Evolutionary conservation across 1,139 yeast genomes (phyloP), one percentile per base, ranked within the genome.

Genomic region (Taiozyma sp.): DNA sequence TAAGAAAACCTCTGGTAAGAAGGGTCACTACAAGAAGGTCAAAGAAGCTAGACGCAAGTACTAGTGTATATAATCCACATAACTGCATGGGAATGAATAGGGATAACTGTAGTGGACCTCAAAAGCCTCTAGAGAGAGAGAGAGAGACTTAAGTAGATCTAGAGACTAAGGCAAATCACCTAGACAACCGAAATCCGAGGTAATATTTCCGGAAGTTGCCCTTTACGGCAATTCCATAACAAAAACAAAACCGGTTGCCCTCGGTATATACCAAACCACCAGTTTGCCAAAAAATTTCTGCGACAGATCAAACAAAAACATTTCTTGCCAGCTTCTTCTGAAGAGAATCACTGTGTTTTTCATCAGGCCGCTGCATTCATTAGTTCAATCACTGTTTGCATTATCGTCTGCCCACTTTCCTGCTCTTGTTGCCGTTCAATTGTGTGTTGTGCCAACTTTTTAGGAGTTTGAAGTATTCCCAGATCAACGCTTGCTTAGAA

Each of bases 1-100:
- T 16, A 71, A 78, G 57, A 86, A 85, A 68, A 78, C 79, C n/a
- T 84, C 93, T 60, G 97, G 97, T 34, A 84, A 84, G 52, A 83
- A 80, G 65, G 81, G 73, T 23, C 83, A 81, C 65, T 84, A 83
- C 68, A 84, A 86, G 69, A 82, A 83, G 64, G 73, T 81, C 49
- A 79, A 81, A 65, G 80, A 78, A 44, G 81, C 79, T 72, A 80
- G 93, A 62, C 78, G 76, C 60, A 81, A 75, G 67, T 77, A 69
- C 41, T 64, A 38, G 24, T 38, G 10, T 38, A 38, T 19, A 19
- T 19, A 38, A 8, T n/a, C 4, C 6, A 32, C 19, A 7, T 38
- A 19, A 19, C 10, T 38, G 41, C 41, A 22, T 38, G 24, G 40
- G 24, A 38, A 38, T 19, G 24, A 38, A 38, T 38, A 38, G 41